phyloP scores from a whole-genome alignment of 2,329 filamentous ascomycete genomes.

The Fusarium ramigenum region DNA sequence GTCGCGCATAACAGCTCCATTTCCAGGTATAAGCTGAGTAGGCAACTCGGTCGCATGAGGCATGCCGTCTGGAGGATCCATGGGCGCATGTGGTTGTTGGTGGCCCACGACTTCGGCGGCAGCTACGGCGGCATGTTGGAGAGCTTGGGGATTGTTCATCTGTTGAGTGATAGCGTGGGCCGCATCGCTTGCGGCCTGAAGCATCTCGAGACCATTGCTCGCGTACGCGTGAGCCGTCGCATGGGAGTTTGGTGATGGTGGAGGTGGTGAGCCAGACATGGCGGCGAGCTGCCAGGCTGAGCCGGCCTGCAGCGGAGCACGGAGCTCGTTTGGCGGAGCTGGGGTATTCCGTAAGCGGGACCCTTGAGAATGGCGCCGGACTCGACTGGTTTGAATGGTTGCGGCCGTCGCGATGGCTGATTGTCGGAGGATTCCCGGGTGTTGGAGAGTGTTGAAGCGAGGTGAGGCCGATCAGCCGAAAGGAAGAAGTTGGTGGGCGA shows the following conservation, averaged over 20 bases:
- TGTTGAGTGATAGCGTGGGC: slow-evolving; percentile 47
- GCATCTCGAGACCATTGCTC: slow-evolving; percentile 57
- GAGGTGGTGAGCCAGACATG: slow-evolving; percentile 44
- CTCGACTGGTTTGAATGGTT: slow-evolving; percentile 16
- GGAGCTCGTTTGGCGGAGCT: slow-evolving; percentile 32
- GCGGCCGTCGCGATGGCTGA: slow-evolving; percentile 50
- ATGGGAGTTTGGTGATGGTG: slow-evolving; percentile 40
- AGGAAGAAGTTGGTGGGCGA: slow-evolving; percentile 21
- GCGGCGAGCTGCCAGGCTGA: slow-evolving; percentile 11
- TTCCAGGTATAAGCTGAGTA: slow-evolving; percentile 38
- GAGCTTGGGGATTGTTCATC: slow-evolving; percentile 50
- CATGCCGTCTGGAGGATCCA: slow-evolving; percentile 30
- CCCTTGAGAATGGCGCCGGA: slow-evolving; percentile 28
- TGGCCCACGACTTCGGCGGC: slow-evolving; percentile 45
- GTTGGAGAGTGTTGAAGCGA: slow-evolving; percentile 50
- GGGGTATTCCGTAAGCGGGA: slow-evolving; percentile 32
- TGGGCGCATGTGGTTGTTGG: slow-evolving; percentile 26
- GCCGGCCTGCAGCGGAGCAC: slow-evolving; percentile 38
- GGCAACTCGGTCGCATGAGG: slow-evolving; percentile 35
- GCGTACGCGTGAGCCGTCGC: slow-evolving; percentile 55
- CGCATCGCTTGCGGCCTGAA: slow-evolving; percentile 57
- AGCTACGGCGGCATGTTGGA: slow-evolving; percentile 52
- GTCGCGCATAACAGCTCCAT: slow-evolving; percentile 47
- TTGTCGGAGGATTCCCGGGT: slow-evolving; percentile 56
- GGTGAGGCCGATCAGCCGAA: slow-evolving; percentile 49